Percentiles rank a stretch among this genome's conserved stretches.
phyloP scores from a whole-genome alignment of 192 early-diverging fungal species.

The Coemansia sp. region DNA sequence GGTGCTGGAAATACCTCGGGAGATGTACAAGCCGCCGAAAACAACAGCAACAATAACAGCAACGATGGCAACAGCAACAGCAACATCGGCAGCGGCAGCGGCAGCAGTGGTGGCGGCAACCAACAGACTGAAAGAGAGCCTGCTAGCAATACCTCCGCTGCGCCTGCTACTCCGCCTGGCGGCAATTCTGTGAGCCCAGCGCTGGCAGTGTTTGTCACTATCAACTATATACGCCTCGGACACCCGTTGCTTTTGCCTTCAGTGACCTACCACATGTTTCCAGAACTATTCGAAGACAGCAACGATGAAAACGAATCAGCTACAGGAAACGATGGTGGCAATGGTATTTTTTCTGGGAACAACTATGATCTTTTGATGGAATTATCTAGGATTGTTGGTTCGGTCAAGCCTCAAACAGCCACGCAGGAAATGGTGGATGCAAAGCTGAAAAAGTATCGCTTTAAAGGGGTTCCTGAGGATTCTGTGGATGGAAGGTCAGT shows the following conservation, averaged over 20 bases:
- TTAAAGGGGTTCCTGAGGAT: conserved; percentile 1
- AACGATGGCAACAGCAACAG: background rate
- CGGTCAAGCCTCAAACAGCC: conserved; percentile 22
- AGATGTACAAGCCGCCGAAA: background rate
- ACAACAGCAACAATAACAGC: background rate
- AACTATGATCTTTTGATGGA: conserved; percentile 47
- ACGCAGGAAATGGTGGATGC: conserved; percentile 42
- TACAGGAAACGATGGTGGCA: no score
- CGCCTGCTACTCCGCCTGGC: background rate
- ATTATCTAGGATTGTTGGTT: conserved; percentile 40
- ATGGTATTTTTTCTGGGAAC: conserved; percentile 10
- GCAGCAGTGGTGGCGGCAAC: background rate
- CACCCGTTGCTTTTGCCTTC: conserved; percentile 38
- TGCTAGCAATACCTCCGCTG: background rate
- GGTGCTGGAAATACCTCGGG: background rate
- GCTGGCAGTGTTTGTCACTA: conserved; percentile 34
- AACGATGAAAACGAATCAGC: no score
- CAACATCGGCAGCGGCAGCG: background rate
- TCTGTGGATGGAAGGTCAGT: no score
- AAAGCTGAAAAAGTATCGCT: conserved; percentile 21
- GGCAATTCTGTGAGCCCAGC: conserved; percentile 10
- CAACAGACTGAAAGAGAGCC: background rate
- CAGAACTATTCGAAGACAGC: conserved; percentile 21
- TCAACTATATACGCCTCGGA: conserved; percentile 32
- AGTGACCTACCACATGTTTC: conserved; percentile 32